phyloP scores from a whole-genome alignment of 169 alveolate species.

The Plasmodium malariae region DNA sequence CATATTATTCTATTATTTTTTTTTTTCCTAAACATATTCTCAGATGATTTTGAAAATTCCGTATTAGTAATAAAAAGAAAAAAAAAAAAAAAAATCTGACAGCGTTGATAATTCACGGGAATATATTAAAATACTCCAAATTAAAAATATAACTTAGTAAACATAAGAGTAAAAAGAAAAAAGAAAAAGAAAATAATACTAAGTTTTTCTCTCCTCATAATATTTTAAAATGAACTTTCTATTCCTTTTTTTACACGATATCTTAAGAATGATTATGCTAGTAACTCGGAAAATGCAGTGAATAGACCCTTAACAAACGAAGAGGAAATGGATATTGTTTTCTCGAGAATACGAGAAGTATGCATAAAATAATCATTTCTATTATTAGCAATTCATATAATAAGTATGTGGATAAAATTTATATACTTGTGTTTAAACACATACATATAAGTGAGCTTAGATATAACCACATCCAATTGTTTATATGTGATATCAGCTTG shows the following conservation, averaged over 20 bases:
- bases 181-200: neutral
- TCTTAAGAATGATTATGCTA: conserved; percentile 17
- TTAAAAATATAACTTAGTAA: too few species aligned
- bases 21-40: neutral
- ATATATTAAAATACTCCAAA: neutral
- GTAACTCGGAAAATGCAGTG: neutral
- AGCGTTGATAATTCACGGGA: neutral
- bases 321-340: conserved; percentile 44
- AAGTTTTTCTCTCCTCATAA: neutral
- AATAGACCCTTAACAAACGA: conserved; percentile 19
- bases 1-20: too few species aligned
- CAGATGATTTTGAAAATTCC: conserved; percentile 25
- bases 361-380: neutral
- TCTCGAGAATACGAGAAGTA: conserved; percentile 53
- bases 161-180: too few species aligned
- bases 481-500: conserved; percentile 21
- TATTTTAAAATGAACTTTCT: neutral
- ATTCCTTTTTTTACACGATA: neutral
- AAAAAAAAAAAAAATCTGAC: neutral
- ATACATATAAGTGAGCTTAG: neutral
- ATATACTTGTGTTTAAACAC: neutral
- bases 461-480: neutral
- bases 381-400: neutral
- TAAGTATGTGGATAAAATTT: neutral
- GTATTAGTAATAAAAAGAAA: conserved; percentile 24